Base-by-base conservation (phyloP, 441 rosid genomes). In the Populus tomentosa region DNA sequence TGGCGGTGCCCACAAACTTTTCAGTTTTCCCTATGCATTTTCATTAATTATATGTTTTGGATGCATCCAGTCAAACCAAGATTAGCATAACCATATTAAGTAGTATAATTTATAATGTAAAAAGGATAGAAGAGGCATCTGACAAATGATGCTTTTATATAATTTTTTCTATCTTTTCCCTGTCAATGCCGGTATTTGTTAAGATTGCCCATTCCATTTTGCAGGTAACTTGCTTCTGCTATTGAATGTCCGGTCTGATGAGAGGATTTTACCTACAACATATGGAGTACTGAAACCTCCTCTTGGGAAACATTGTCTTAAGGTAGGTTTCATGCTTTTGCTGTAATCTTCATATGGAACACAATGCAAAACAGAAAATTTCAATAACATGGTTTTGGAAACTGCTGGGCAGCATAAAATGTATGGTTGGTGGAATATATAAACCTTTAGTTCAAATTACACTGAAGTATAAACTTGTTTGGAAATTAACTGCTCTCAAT, bases 301-400 rank as follows among this genome's bases (percentile, higher is more conserved):
- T 77, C 93, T 97, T 40, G 98, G 99, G 79, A 94, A 94, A 86
- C 97, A 94, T 84, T 97, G 99, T 20, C 86, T 97, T 56, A 97
- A 94, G 99, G 99, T 97, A 28, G 72, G 82, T 70, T 82, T 80
- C 56, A 30, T 84, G 71, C 40, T 80, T 70, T 81, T 36, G 24
- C 10, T 63, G 40, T 80, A 21, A 23, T 14, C 83, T 73, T 79
- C 59, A 46, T 78, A 18, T 69, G 65, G 66, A 75, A 72, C 38
- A 7, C 56, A 33, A 5, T 72, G 67, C n/a, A 50, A 26, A 70
- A 38, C 32, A 7, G 18, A n/a, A 70, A 53, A 18, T 53, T 16
- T 53, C 61, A 53, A 53, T 16, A 53, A 53, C 61, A 53, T 53
- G 61, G 61, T 18, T 21, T 70, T 70, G 50, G 53, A 70, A 38